These are phyloP conservation scores for Russula emetica DNA, from an alignment of 768 basidiomycete species.

Conservation along the genomic window DNA sequence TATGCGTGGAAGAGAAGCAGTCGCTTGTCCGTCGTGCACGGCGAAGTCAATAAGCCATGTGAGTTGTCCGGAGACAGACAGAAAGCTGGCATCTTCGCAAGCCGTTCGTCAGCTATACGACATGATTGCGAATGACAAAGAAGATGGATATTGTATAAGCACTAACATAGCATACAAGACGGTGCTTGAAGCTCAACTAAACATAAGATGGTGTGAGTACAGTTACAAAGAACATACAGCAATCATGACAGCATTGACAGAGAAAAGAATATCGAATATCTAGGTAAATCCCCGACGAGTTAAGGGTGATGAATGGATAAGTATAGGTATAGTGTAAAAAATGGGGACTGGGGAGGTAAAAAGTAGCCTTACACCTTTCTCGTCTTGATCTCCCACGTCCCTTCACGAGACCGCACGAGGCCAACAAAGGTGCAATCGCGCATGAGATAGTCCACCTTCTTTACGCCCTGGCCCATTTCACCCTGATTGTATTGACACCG, in stretches of 20 bases:
- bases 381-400: constrained; percentile 65
- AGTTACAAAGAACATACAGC: constrained; percentile 21
- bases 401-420: constrained; percentile 48
- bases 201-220: constrained; percentile 8
- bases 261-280: constrained; percentile 19
- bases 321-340: constrained; percentile 24
- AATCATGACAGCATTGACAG: constrained; percentile 1
- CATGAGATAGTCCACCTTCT: constrained; percentile 58
- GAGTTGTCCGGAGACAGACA: neutral
- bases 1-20: neutral
- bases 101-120: neutral
- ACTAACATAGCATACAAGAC: neutral
- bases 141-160: constrained; percentile 1
- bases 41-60: neutral
- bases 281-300: constrained; percentile 17
- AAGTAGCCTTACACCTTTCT: constrained; percentile 29
- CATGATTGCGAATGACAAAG: neutral
- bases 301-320: constrained; percentile 19
- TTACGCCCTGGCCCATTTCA: constrained; percentile 44
- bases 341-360: neutral
- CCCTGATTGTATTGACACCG: constrained; percentile 39
- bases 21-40: neutral
- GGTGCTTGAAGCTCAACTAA: neutral
- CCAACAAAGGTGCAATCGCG: constrained; percentile 51
- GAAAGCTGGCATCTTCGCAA: neutral